Evolutionary conservation across 768 basidiomycete genomes (phyloP), one percentile per base, ranked within the genome.

Genomic region (Leccinum broughii): DNA sequence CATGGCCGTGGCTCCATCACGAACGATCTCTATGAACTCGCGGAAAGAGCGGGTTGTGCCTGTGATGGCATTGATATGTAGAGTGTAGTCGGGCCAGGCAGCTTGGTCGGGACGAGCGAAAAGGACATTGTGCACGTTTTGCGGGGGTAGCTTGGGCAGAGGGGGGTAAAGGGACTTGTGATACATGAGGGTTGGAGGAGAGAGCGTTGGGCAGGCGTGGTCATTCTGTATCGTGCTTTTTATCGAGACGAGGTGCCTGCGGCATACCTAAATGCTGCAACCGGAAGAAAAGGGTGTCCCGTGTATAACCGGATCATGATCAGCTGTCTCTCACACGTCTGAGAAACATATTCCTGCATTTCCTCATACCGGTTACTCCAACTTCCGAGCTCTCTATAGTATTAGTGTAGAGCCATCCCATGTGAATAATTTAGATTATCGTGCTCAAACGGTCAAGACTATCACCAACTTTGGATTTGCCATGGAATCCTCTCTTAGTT

Each of bases 151-250:
- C 0, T 75, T 55, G 14, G 86, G 85, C 0, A 83, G 69, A 0
- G 83, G 77, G 5, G 86, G 84, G 62, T 77, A 88, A 35, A 75
- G 73, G 5, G 89, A 90, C 61, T 79, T 83, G 69, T 86, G 61
- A 66, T 80, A 72, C 86, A 89, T 88, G 61, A 8, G 20, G 8
- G 41, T 20, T 9, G 1, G 44, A 14, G 24, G 20, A 13, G 51
- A 46, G 10, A 55, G 37, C 8, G 54, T 54, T 49, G 20, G 22
- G 2, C 28, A 41, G 41, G 39, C 11, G 30, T 54, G 22, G 20
- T 34, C 58, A 41, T 53, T 15, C 35, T 24, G 11, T 22, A n/a
- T 9, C 37, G 9, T 6, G 44, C 13, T 34, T 56, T 65, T 63
- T 65, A 66, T 61, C 14, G 41, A 14, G 3, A 30, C 10, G 11